These are phyloP conservation scores for Botrytis sinoallii DNA, from an alignment of 2,329 filamentous ascomycete genomes.

Conservation along the genomic window DNA sequence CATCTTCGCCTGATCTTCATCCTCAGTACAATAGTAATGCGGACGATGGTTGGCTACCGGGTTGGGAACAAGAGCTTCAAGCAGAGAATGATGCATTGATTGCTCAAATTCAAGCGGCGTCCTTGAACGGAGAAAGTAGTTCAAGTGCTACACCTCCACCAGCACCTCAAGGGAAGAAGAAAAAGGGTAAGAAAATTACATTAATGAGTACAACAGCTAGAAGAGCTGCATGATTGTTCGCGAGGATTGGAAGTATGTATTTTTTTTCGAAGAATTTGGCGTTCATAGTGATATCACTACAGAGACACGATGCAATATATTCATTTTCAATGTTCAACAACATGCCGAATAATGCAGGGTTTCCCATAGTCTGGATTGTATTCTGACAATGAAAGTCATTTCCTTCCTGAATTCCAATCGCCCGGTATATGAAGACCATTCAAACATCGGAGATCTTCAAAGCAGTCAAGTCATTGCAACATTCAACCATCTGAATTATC, in stretches of 20 bases:
- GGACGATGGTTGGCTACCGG: slow-evolving; percentile 84
- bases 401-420: not conserved
- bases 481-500: not conserved
- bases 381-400: not conserved
- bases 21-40: slow-evolving; percentile 36
- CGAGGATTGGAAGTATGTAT: not conserved
- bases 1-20: slow-evolving; percentile 54
- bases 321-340: slow-evolving; percentile 13
- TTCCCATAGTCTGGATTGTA: not conserved
- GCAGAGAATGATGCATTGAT: slow-evolving; percentile 56
- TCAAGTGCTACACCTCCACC: slow-evolving; percentile 17
- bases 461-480: not conserved
- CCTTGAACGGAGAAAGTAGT: slow-evolving; percentile 36
- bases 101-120: slow-evolving; percentile 56
- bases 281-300: slow-evolving; percentile 13
- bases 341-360: not conserved
- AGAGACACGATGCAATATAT: slow-evolving; percentile 8
- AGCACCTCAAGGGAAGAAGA: slow-evolving; percentile 50
- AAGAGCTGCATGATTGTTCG: slow-evolving; percentile 39
- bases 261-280: slow-evolving; percentile 8
- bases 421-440: not conserved
- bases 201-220: slow-evolving; percentile 60
- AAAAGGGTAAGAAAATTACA: slow-evolving; percentile 71
- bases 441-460: not conserved
- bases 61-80: slow-evolving; percentile 74